A percentile compares a stretch with the other conserved stretches of the same genome.
Evolutionary conservation across 1,284 basidiomycete genomes (phyloP).

Genomic region (Ceratobasidium sp.): DNA sequence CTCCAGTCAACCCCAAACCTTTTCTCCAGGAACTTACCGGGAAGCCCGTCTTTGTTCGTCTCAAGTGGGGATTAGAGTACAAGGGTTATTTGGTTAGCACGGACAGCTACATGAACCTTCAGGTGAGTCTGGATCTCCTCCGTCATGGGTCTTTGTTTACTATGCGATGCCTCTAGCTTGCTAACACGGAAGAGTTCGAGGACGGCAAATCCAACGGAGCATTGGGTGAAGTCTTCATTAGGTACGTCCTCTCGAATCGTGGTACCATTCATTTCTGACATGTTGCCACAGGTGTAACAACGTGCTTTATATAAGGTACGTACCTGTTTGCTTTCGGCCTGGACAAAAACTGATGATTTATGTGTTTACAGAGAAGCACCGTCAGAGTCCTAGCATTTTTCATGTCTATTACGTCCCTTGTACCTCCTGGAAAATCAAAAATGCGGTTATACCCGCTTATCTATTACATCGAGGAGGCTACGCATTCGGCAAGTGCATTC

Average conservation of each 20-base stretch:
- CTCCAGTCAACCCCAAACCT: conserved; percentile 97
- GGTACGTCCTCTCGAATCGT: conserved; percentile 58
- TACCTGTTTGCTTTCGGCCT: conserved; percentile 3
- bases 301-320: conserved; percentile 78
- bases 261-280: not conserved
- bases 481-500: conserved; percentile 17
- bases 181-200: conserved; percentile 98
- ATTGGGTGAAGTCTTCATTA: conserved; percentile 97
- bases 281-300: conserved; percentile 73
- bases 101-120: conserved; percentile 99
- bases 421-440: conserved; percentile 25
- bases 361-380: conserved; percentile 41
- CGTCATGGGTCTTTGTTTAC: not conserved
- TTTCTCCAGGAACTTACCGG: conserved; percentile 98
- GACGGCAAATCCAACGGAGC: conserved; percentile 95
- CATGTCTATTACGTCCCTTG: conserved; percentile 42
- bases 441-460: not conserved
- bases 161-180: conserved; percentile 64
- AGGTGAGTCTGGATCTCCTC: conserved; percentile 60
- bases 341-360: conserved; percentile 44
- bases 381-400: conserved; percentile 24
- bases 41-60: conserved; percentile 91
- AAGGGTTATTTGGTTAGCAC: conserved; percentile 99
- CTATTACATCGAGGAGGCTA: not conserved
- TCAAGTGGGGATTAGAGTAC: conserved; percentile 99